A percentile compares a stretch with the other conserved stretches of the same genome.
These are phyloP conservation scores for Russula foetens DNA, from an alignment of 768 basidiomycete species.

Conservation along the genomic window DNA sequence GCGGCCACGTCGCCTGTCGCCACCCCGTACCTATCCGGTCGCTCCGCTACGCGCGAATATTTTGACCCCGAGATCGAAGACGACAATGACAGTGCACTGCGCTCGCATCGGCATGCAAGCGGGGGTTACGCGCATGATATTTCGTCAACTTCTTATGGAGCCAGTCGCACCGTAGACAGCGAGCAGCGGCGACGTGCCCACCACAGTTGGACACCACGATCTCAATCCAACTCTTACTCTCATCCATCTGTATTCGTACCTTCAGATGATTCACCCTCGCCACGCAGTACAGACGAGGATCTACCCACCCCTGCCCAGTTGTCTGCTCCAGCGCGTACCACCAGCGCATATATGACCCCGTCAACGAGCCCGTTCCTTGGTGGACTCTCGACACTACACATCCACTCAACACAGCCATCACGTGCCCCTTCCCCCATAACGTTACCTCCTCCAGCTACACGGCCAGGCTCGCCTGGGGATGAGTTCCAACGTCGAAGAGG, in stretches of 20 bases:
- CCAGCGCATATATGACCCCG: slow-evolving; percentile 41
- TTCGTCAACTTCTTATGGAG: slow-evolving; percentile 24
- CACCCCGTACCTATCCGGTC: slow-evolving; percentile 10
- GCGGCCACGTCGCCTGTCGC: slow-evolving; percentile 17
- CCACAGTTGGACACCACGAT: slow-evolving; percentile 3
- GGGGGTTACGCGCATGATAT: slow-evolving; percentile 20
- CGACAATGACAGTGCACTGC: slow-evolving; percentile 36
- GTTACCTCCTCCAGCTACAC: slow-evolving; percentile 44
- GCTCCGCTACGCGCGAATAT: slow-evolving; percentile 4
- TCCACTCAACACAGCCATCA: slow-evolving; percentile 61
- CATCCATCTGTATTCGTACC: slow-evolving; percentile 16
- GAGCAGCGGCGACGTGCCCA: slow-evolving; percentile 26
- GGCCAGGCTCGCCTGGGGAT: slow-evolving; percentile 31
- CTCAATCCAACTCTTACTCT: slow-evolving; percentile 29
- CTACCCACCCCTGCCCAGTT: slow-evolving; percentile 27
- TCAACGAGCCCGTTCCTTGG: slow-evolving; percentile 77
- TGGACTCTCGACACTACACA: slow-evolving; percentile 64
- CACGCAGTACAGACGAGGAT: slow-evolving; percentile 60
- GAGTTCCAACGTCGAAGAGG: slow-evolving; percentile 23
- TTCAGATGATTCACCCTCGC: slow-evolving; percentile 57
- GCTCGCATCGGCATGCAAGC: slow-evolving; percentile 23
- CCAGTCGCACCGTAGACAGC: slow-evolving; percentile 26
- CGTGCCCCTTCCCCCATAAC: slow-evolving; percentile 66
- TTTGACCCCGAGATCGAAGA: slow-evolving; percentile 26
- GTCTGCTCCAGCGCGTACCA: slow-evolving; percentile 20